These are phyloP conservation scores for Backusella sp. DNA, from an alignment of 192 early-diverging fungal species.

Conservation along the genomic window DNA sequence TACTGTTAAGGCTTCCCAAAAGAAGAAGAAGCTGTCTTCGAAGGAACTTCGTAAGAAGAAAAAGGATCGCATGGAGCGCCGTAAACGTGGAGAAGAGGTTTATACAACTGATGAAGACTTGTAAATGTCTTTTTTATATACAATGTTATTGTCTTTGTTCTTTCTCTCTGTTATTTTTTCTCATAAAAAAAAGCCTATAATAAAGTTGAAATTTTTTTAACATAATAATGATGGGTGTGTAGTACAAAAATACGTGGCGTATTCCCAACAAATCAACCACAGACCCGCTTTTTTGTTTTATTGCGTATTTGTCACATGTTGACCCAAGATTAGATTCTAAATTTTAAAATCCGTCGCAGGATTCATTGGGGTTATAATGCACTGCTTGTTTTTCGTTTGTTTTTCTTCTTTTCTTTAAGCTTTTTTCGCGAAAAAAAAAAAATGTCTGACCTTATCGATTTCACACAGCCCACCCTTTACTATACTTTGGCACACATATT, in stretches of 20 bases:
- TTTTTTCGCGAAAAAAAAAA: neutral
- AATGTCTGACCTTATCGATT: constrained; percentile 50
- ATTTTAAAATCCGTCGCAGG: neutral
- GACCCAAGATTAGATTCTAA: neutral
- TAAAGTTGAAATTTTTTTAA: neutral
- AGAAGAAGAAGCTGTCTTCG: constrained; percentile 51
- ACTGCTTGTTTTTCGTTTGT: neutral
- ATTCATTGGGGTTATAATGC: neutral
- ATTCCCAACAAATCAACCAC: neutral
- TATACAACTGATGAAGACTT: constrained; percentile 14
- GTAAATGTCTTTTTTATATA: neutral
- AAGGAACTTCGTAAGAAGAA: constrained; percentile 54
- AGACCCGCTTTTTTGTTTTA: neutral
- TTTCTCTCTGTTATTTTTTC: neutral
- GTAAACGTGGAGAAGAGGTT: constrained; percentile 56
- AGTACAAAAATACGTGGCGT: constrained; percentile 1
- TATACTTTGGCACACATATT: constrained; percentile 66
- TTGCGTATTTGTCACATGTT: constrained; percentile 9
- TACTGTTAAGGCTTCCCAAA: constrained; percentile 64
- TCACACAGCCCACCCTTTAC: constrained; percentile 65
- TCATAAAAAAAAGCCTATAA: neutral
- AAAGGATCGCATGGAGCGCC: constrained; percentile 54
- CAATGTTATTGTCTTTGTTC: neutral
- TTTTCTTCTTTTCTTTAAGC: neutral
- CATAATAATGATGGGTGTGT: neutral